Base-by-base conservation (phyloP, 2,329 filamentous ascomycete species). In the Ophiostoma himal-ulmi region DNA sequence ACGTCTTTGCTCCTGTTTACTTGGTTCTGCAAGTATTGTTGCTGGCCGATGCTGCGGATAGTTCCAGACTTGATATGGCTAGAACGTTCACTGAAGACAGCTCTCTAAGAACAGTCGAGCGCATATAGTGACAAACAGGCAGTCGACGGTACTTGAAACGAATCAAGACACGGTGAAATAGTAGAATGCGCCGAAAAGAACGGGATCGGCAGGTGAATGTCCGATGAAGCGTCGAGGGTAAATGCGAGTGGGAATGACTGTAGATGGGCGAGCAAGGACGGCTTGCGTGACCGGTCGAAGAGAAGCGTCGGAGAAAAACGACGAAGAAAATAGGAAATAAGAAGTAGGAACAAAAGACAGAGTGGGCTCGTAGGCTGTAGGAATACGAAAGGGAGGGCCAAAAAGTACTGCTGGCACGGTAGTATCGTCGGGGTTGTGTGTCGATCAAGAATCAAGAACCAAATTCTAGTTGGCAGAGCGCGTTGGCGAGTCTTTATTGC, bases 401-500 rank as follows among this genome's bases (percentile, higher is more conserved):
- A 62, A 54, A 62, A 62, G 57, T 62, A 62, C 57, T 34, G 57
- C 22, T 62, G 57, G 57, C 57, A 62, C 57, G 14, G 57, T 62
- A 34, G 57, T 62, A 34, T 62, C 57, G 57, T 62, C 57, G 22
- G 26, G 26, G 11, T 34, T 34, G 54, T 14, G 17, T 62, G 26
- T 62, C 36, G 34, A 65, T 65, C 17, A 39, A 65, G 34, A 65
- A 30, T 30, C 30, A 30, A 65, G 34, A 65, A 37, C 17, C 10
- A 39, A 20, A 26, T 10, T 20, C 7, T n/a, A 20, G 20, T 20
- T 62, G 57, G 57, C 26, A 57, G 10, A 26, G 52, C 52, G 52
- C 52, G 52, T 57, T 57, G 52, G 52, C 22, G 52, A 57, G 52
- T 57, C 22, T 57, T 57, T 57, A 57, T 57, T 57, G 52, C 10